Base-by-base conservation (phyloP, 1,284 basidiomycete species). In the Papiliotrema terrestris region DNA sequence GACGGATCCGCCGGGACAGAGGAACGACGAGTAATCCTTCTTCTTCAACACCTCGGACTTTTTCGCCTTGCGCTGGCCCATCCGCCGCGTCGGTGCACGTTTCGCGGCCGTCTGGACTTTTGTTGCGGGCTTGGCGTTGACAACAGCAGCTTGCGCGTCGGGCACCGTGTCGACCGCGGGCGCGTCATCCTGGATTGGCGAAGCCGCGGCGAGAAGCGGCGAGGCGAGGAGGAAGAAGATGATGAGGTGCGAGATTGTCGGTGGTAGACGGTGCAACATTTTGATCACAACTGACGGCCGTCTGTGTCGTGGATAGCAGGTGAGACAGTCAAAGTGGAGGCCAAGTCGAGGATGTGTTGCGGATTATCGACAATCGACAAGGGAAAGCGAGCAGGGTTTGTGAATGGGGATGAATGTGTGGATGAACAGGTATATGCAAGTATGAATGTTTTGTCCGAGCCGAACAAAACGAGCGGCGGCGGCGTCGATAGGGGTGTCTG, bases 1-100 rank as follows among this genome's bases (percentile, higher is more conserved):
- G 47, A 73, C 63, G 4, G 64, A 66, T 11, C 68, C 67, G 15
- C 68, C 73, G 3, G 75, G 75, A 54, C 77, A 78, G 37, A 78
- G 67, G 67, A 78, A 78, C 22, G 71, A 65, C 13, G 72, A 74
- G 61, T 76, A 78, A 54, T 78, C 76, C 63, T 77, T 77, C 60
- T 74, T 72, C 53, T 69, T 58, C 15, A 66, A 52, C 6, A 62
- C 63, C 53, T 62, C 63, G 25, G 63, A 49, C 54, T 67, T 66
- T 45, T 69, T 71, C 29, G 62, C 58, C 3, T 60, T 63, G 19
- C 71, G 65, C 50, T 63, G 57, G 22, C 75, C 75, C 70, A 77
- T 72, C 20, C 72, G 69, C 39, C 66, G 64, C 0, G 74, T 71
- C 0, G 69, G 65, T 60, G 9, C 69, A 67, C 20, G 63, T 56